Base-by-base conservation (phyloP, 1,284 basidiomycete genomes). In the Microbotryum saponariae region DNA sequence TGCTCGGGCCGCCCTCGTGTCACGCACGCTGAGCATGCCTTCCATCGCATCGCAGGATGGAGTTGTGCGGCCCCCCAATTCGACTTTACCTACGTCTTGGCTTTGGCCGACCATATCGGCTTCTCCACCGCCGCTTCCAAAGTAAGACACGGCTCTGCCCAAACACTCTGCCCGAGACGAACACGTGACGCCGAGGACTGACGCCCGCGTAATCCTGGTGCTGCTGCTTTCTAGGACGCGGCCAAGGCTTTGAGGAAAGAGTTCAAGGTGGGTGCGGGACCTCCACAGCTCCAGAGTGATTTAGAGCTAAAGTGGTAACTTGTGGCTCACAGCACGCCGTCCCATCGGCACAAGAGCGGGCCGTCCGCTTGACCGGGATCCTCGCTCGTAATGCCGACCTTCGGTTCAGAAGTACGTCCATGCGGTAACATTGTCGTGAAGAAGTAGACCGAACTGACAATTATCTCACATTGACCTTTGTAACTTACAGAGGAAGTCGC, bases 351-450 rank as follows among this genome's bases (percentile, higher is more conserved):
- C 69, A 70, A 42, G 61, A 65, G 29, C 44, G 67, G 14, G 66
- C 69, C 12, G 63, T 66, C 2, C 52, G 63, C 8, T 44, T 70
- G 6, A 59, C 64, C 4, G 63, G 62, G 1, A 63, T 71, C 23
- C 61, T 71, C 8, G 59, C 62, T 49, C 54, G 61, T 21, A 70
- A 71, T 56, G 60, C 65, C 20, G 63, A 64, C 52, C 47, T 58
- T 25, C 50, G 60, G 7, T 71, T 71, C 64, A 64, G 62, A 18
- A 47, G 69, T 70, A 16, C 51, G 67, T 54, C 10, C 14, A n/a
- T n/a, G 42, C 54, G 21, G 25, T n/a, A 25, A 20, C 1, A 7
- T 16, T 18, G 14, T 42, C 46, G 29, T 27, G 42, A 27, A 25
- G 20, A 21, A 20, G 21, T 31, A 23, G 29, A 6, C 4, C 6